Percentiles rank a stretch among this genome's conserved stretches.
phyloP scores from a whole-genome alignment of 371 early-diverging fungal species.

The Umbelopsis sp. region DNA sequence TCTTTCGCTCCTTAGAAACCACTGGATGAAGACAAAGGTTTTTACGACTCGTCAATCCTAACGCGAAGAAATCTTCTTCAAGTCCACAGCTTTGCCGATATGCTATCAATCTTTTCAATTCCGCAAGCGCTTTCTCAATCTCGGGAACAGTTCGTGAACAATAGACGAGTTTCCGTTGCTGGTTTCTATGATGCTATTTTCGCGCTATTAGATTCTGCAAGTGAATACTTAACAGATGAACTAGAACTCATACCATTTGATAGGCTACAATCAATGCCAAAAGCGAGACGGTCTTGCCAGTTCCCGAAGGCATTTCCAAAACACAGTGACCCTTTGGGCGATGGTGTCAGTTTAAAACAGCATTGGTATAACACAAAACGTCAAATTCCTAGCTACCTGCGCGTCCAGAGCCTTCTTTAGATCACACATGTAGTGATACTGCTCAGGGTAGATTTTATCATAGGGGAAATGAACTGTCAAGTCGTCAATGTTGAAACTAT shows the following conservation, averaged over 20 bases:
- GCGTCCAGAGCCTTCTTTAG: conserved; percentile 93
- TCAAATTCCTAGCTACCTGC: conserved; percentile 54
- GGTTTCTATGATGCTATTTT: conserved; percentile 74
- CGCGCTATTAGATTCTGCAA: background rate
- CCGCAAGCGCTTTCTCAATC: conserved; percentile 98
- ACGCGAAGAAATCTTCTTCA: conserved; percentile 86
- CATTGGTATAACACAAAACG: background rate
- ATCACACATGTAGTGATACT: conserved; percentile 98
- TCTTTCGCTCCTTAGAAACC: conserved; percentile 84
- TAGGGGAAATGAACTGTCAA: conserved; percentile 98
- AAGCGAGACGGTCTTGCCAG: conserved; percentile 98
- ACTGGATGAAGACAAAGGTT: conserved; percentile 96
- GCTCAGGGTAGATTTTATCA: conserved; percentile 99
- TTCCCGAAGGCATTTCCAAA: conserved; percentile 99
- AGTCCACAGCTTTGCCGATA: conserved; percentile 75
- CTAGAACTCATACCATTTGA: conserved; percentile 67
- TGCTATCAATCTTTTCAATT: conserved; percentile 91
- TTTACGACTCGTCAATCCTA: conserved; percentile 95
- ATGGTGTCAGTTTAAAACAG: too few species aligned
- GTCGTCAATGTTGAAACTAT: conserved; percentile 92
- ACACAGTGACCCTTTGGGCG: conserved; percentile 85
- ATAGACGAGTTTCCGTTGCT: conserved; percentile 95
- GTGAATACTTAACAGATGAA: background rate
- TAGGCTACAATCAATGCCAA: conserved; percentile 98
- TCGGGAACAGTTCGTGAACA: conserved; percentile 99